Evolutionary conservation across 768 basidiomycete species (phyloP).

Genomic region (Amanita polypyramis): DNA sequence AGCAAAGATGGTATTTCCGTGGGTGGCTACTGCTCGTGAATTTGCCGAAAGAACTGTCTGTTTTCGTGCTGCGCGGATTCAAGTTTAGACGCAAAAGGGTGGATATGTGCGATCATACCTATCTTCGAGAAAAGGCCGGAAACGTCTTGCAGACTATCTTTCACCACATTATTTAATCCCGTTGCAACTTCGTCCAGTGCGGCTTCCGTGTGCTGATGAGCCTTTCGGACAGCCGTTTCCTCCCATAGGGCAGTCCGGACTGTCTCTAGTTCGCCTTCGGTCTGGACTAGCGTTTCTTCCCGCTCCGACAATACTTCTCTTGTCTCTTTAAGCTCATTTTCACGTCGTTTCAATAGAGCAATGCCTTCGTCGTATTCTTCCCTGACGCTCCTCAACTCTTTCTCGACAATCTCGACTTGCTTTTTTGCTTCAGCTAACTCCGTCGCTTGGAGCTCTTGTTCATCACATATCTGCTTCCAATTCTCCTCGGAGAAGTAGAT

Average conservation of each 20-base stretch:
- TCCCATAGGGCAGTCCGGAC: slow-evolving; percentile 62
- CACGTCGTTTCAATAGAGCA: slow-evolving; percentile 58
- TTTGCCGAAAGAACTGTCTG: slow-evolving; percentile 53
- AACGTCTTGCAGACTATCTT: slow-evolving; percentile 65
- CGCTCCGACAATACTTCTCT: slow-evolving; percentile 44
- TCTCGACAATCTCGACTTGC: slow-evolving; percentile 75
- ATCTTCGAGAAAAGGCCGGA: slow-evolving; percentile 71
- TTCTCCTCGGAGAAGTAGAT: slow-evolving; percentile 89
- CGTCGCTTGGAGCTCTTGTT: slow-evolving; percentile 68
- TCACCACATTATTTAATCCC: slow-evolving; percentile 51
- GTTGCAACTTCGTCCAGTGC: slow-evolving; percentile 63
- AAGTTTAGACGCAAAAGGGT: slow-evolving; percentile 1
- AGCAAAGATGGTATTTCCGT: slow-evolving; percentile 47
- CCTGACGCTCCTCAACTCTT: slow-evolving; percentile 64
- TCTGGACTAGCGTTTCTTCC: slow-evolving; percentile 39
- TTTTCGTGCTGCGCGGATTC: slow-evolving; percentile 54
- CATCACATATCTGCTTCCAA: slow-evolving; percentile 73
- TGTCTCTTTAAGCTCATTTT: slow-evolving; percentile 64
- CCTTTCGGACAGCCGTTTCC: slow-evolving; percentile 68
- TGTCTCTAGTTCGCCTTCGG: slow-evolving; percentile 45
- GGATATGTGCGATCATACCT: slow-evolving; percentile 33
- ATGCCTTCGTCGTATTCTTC: slow-evolving; percentile 93
- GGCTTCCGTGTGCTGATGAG: slow-evolving; percentile 66
- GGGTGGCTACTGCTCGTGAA: slow-evolving; percentile 47
- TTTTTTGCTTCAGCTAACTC: slow-evolving; percentile 77